Evolutionary conservation across 129 eudicot genomes (phyloP).

Genomic region (Heracleum sosnowskyi): DNA sequence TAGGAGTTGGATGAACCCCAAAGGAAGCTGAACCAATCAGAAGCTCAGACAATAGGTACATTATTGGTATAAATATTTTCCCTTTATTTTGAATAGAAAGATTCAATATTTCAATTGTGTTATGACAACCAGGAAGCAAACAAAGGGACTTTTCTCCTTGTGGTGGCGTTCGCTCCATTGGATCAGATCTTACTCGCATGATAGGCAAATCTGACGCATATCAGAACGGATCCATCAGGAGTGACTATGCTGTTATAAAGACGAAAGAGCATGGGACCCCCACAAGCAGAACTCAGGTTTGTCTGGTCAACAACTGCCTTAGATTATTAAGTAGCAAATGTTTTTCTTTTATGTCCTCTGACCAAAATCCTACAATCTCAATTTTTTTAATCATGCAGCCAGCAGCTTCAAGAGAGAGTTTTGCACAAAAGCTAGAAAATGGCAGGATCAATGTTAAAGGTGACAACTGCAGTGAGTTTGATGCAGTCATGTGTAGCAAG

Average conservation of each 20-base stretch:
- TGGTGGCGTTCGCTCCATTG: slow-evolving; percentile 80
- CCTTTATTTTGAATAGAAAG: not conserved
- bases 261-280: slow-evolving; percentile 59
- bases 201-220: slow-evolving; percentile 43
- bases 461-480: slow-evolving; percentile 23
- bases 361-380: not conserved
- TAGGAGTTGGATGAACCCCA: slow-evolving; percentile 55
- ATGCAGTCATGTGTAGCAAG: slow-evolving; percentile 48
- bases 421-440: slow-evolving; percentile 44
- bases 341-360: not conserved
- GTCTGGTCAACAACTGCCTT: slow-evolving; percentile 6
- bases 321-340: not conserved
- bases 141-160: slow-evolving; percentile 57
- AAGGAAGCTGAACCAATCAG: slow-evolving; percentile 40
- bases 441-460: slow-evolving; percentile 31
- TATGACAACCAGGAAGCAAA: slow-evolving; percentile 38
- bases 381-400: slow-evolving; percentile 42
- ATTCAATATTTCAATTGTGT: not conserved
- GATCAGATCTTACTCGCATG: slow-evolving; percentile 86
- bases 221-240: slow-evolving; percentile 43
- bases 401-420: slow-evolving; percentile 84
- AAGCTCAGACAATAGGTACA: slow-evolving; percentile 36
- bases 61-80: not conserved
- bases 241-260: slow-evolving; percentile 37
- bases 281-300: slow-evolving; percentile 71